A percentile compares a stretch with the other conserved stretches of the same genome.
Conservation (phyloP, 2,329 filamentous ascomycete species). For the Anthostomella pinea region DNA sequence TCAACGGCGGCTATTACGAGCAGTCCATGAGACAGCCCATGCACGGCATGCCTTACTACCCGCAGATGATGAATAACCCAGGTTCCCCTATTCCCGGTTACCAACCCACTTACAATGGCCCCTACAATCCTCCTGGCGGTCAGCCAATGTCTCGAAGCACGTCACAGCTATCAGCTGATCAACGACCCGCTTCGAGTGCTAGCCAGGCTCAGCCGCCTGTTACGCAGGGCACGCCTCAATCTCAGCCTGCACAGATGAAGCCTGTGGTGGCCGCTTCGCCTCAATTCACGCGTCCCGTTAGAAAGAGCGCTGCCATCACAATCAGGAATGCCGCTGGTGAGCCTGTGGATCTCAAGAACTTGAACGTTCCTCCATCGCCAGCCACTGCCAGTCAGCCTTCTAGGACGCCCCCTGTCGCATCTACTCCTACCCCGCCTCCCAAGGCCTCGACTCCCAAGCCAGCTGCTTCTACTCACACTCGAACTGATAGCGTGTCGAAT, state of each 20-base stretch:
- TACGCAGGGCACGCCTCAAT: conserved; percentile 58
- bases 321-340: conserved; percentile 86
- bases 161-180: conserved; percentile 66
- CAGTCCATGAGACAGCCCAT: conserved; percentile 43
- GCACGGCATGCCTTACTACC: conserved; percentile 31
- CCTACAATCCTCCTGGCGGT: conserved; percentile 37
- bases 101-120: conserved; percentile 44
- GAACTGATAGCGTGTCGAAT: conserved; percentile 65
- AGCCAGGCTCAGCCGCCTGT: conserved; percentile 59
- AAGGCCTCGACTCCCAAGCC: conserved; percentile 60
- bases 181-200: conserved; percentile 62
- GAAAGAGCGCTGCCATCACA: conserved; percentile 71
- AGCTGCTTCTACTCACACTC: conserved; percentile 58
- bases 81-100: conserved; percentile 46
- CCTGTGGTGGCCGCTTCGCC: conserved; percentile 41
- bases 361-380: conserved; percentile 57
- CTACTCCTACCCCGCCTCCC: conserved; percentile 76
- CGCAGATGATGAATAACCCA: conserved; percentile 28
- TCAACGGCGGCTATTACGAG: conserved; percentile 50
- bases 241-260: conserved; percentile 58
- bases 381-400: conserved; percentile 52
- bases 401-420: conserved; percentile 68
- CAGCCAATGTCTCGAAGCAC: conserved; percentile 81
- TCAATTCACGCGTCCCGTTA: conserved; percentile 48
- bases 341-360: conserved; percentile 64